Conservation (phyloP, 148 eudicot species). For the Fagopyrum homotropicum region DNA sequence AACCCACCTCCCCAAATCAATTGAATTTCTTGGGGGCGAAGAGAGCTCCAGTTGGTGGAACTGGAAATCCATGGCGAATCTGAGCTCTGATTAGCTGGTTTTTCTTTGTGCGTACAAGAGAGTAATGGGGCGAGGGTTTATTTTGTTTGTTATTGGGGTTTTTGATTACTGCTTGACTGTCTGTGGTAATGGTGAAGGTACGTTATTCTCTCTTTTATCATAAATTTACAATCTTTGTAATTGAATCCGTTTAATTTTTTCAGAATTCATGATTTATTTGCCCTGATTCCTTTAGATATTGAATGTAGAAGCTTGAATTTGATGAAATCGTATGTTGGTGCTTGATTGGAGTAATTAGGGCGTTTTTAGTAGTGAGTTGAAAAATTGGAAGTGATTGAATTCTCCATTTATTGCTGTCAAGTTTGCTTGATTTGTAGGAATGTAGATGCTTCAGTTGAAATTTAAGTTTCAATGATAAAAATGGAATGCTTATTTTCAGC, state of each 20-base stretch:
- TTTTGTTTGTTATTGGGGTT: background rate
- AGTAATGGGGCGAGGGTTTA: conserved; percentile 5
- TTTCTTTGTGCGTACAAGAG: background rate
- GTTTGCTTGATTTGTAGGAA: background rate
- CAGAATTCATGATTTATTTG: background rate
- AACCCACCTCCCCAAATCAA: background rate
- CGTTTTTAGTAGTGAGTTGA: background rate
- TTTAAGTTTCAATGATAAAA: background rate
- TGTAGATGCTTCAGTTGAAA: background rate
- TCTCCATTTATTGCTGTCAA: background rate
- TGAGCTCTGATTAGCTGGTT: background rate
- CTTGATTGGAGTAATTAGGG: conserved; percentile 3
- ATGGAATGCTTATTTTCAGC: background rate
- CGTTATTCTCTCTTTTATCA: background rate
- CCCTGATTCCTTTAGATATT: background rate
- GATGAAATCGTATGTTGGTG: background rate
- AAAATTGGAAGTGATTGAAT: background rate
- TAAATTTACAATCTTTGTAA: background rate
- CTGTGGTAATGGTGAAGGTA: conserved; percentile 4
- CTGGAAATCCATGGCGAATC: background rate
- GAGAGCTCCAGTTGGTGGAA: background rate
- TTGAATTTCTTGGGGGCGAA: background rate
- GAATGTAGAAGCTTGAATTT: background rate
- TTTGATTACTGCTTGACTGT: conserved; percentile 3
- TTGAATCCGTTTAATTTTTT: background rate